Base-by-base conservation (phyloP, 306 rosid species). In the Castanea mollissima region DNA sequence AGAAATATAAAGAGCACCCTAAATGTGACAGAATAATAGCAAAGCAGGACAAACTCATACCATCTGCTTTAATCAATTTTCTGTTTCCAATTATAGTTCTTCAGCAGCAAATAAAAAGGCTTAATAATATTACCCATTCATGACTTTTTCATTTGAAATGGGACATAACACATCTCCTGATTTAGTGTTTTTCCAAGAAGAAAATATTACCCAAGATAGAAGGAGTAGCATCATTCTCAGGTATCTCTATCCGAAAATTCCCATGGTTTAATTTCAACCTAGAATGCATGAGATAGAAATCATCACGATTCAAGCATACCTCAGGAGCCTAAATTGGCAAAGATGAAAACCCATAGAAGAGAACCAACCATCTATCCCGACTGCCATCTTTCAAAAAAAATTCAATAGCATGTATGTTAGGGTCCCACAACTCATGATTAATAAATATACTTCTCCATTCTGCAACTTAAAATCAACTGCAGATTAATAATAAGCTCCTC, bases 261-360 rank as follows among this genome's bases (percentile, higher is more conserved):
- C 84, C 87, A 34, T 76, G 74, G 74, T 83, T 72, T 59, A 83
- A 31, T 76, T 79, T 79, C 78, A 83, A 83, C 81, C 87, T 76
- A 35, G 15, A 16, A 59, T 35, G 46, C 58, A 60, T 11, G 64
- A 56, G 27, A 56, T 18, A n/a, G 20, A 56, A 51, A 3, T 13
- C 15, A 51, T 56, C 8, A 60, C 55, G 41, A 51, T n/a, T 60
- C 5, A 74, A 74, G 35, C 35, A 32, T 4, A 5, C 35, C 35
- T 5, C 35, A 32, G 35, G 35, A 32, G 75, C 52, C 68, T 16
- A 41, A 65, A 63, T 44, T 55, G 56, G 34, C 10, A 41, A 52
- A 44, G 6, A 44, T 44, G 54, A 25, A 72, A 80, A 15, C 14
- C 52, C 29, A 21, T 58, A 1, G 34, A 35, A 59, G 32, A 72